Conservation (phyloP, 257 asterid genomes). For the Ilex asprella region DNA sequence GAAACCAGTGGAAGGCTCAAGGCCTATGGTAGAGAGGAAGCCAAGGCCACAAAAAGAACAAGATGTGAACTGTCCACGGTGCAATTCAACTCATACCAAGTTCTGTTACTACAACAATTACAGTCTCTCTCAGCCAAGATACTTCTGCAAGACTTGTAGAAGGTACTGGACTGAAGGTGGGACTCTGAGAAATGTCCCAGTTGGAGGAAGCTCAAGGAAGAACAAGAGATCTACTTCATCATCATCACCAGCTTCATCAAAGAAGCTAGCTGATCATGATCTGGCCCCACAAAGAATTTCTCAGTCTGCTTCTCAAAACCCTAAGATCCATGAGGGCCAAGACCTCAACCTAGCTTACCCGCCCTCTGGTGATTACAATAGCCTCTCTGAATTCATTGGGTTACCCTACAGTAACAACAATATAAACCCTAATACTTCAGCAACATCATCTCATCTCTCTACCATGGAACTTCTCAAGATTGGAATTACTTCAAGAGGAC, state of each 20-base stretch:
- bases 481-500: slow-evolving; percentile 20
- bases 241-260: slow-evolving; percentile 16
- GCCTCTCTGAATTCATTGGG: slow-evolving; percentile 19
- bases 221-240: slow-evolving; percentile 44
- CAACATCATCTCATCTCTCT: slow-evolving; percentile 12
- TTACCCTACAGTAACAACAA: not conserved
- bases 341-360: slow-evolving; percentile 45
- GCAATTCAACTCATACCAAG: slow-evolving; percentile 77
- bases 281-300: slow-evolving; percentile 19
- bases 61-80: slow-evolving; percentile 73
- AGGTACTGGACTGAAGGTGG: slow-evolving; percentile 98
- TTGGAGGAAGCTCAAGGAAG: slow-evolving; percentile 88
- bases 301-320: slow-evolving; percentile 30
- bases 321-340: slow-evolving; percentile 33
- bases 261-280: slow-evolving; percentile 25
- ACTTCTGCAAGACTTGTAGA: slow-evolving; percentile 88
- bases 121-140: slow-evolving; percentile 90
- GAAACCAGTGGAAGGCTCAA: slow-evolving; percentile 30
- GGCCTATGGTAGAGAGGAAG: slow-evolving; percentile 32
- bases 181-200: slow-evolving; percentile 81
- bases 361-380: slow-evolving; percentile 10
- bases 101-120: slow-evolving; percentile 95
- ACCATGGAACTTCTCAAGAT: slow-evolving; percentile 34
- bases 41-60: slow-evolving; percentile 64
- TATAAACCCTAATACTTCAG: slow-evolving; percentile 22